Evolutionary conservation across 2,329 filamentous ascomycete species (phyloP).

Genomic region (Xylaria sp.): DNA sequence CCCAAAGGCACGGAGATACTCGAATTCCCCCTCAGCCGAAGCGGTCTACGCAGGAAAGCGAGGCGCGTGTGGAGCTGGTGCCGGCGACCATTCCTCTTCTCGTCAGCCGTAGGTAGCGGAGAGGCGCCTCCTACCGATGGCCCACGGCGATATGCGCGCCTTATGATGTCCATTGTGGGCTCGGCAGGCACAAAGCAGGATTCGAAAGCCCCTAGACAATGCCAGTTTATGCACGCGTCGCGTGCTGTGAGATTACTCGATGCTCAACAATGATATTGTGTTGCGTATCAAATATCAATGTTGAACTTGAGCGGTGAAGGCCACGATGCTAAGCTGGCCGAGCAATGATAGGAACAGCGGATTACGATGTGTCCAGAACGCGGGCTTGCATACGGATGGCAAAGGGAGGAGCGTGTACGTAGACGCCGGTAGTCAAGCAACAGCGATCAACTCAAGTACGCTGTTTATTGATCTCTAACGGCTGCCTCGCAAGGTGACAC

Average conservation of each 20-base stretch:
- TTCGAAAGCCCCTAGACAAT: conserved; percentile 17
- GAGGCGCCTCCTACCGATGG: conserved; percentile 54
- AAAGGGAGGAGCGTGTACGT: conserved; percentile 34
- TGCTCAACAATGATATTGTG: conserved; percentile 31
- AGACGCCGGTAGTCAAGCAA: conserved; percentile 36
- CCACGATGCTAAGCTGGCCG: neutral
- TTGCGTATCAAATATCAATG: conserved; percentile 20
- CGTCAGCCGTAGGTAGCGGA: conserved; percentile 62
- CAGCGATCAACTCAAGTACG: conserved; percentile 24
- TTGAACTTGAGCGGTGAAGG: conserved; percentile 14
- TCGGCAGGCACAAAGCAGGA: conserved; percentile 32
- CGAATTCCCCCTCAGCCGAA: conserved; percentile 91
- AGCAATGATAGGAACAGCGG: conserved; percentile 24
- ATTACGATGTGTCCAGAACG: conserved; percentile 23
- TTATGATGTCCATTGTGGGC: conserved; percentile 66
- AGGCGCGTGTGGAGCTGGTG: conserved; percentile 63
- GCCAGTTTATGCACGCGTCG: conserved; percentile 14
- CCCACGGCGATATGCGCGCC: conserved; percentile 64
- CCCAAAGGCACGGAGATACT: conserved; percentile 92
- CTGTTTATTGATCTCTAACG: conserved; percentile 37
- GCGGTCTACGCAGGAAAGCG: conserved; percentile 85
- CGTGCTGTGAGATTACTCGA: conserved; percentile 30
- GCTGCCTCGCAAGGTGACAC: conserved; percentile 27
- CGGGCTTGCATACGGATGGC: conserved; percentile 23
- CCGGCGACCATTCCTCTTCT: conserved; percentile 57